These are phyloP conservation scores for Ophiostoma piceae DNA, from an alignment of 2,329 filamentous ascomycete species.

Conservation along the genomic window DNA sequence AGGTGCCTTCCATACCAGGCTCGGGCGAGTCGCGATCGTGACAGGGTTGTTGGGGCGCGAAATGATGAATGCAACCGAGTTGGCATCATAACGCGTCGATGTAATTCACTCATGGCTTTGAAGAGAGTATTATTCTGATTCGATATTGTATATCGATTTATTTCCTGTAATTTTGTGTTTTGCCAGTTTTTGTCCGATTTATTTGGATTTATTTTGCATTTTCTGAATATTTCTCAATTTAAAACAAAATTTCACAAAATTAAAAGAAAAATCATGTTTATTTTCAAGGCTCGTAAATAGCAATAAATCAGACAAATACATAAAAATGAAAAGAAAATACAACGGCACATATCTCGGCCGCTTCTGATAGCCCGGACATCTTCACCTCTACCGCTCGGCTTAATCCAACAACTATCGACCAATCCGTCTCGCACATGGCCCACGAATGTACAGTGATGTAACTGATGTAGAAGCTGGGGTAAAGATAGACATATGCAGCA, in stretches of 20 bases:
- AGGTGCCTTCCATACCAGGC: background rate
- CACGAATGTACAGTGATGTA: background rate
- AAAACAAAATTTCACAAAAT: no score
- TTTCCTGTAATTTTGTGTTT: background rate
- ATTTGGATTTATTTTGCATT: background rate
- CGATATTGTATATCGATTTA: background rate
- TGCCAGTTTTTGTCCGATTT: background rate
- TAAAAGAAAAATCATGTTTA: no score
- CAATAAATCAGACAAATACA: background rate
- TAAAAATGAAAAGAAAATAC: background rate
- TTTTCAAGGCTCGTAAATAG: no score
- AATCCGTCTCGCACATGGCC: conserved; percentile 6
- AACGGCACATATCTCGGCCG: background rate
- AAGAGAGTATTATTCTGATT: no score
- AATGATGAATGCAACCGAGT: background rate
- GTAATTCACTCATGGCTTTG: background rate
- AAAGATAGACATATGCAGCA: background rate
- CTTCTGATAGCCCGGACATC: background rate
- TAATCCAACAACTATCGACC: background rate
- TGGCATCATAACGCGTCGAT: background rate
- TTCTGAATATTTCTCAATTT: no score
- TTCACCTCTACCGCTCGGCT: background rate
- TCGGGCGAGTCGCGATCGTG: background rate
- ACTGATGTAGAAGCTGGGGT: conserved; percentile 1
- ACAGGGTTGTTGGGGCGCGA: background rate